Evolutionary conservation across 768 basidiomycete genomes (phyloP).

Genomic region (Termitomyces sp.): DNA sequence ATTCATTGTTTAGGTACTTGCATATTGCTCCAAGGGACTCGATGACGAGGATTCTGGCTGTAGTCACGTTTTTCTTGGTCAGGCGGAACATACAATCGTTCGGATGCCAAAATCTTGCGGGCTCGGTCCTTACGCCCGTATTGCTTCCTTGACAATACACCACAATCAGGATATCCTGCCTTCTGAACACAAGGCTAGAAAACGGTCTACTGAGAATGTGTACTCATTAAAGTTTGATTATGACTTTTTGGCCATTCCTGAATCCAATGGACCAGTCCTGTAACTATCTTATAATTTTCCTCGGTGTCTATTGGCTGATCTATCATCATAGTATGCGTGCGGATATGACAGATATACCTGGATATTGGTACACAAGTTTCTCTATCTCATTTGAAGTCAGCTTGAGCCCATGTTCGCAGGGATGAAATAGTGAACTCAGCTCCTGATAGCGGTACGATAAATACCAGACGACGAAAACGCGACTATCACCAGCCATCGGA

Average conservation of each 20-base stretch:
- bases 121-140: not conserved
- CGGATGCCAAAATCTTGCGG: not conserved
- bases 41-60: constrained; percentile 1
- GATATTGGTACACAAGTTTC: not conserved
- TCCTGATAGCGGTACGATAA: not conserved
- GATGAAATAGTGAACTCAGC: not conserved
- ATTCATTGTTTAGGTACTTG: not conserved
- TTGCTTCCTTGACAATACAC: not conserved
- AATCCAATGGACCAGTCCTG: constrained; percentile 1
- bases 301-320: not conserved
- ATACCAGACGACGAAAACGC: not conserved
- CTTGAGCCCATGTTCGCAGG: not conserved
- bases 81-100: not conserved
- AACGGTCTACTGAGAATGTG: not conserved
- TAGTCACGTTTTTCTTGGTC: constrained; percentile 1
- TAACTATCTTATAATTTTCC: not conserved
- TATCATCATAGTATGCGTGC: not conserved
- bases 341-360: constrained; percentile 5
- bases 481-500: not conserved
- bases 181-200: not conserved
- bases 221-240: constrained; percentile 2
- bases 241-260: not conserved
- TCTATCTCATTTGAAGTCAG: not conserved
- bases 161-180: not conserved
- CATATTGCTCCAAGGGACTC: not conserved